phyloP scores from a whole-genome alignment of 2,329 filamentous ascomycete species.

The Colletotrichum tropicale region DNA sequence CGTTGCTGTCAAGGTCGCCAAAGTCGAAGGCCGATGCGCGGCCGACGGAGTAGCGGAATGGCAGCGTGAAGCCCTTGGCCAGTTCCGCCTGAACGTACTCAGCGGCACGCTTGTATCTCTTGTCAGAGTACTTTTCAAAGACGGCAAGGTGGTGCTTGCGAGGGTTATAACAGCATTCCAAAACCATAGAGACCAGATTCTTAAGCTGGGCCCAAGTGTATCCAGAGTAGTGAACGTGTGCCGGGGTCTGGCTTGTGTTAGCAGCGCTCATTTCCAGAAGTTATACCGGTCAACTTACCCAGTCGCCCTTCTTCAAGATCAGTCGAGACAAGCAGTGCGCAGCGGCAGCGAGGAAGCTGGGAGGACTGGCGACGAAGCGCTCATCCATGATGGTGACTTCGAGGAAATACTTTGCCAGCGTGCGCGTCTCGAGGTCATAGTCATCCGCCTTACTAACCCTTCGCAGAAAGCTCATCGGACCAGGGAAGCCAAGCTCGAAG shows the following conservation, averaged over 20 bases:
- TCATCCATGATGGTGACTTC: slow-evolving; percentile 98
- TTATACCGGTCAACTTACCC: slow-evolving; percentile 68
- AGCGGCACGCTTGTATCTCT: slow-evolving; percentile 85
- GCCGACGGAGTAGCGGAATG: slow-evolving; percentile 45
- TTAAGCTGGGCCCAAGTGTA: slow-evolving; percentile 89
- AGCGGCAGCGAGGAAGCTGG: slow-evolving; percentile 89
- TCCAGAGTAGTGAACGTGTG: slow-evolving; percentile 90
- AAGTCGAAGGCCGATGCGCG: slow-evolving; percentile 23
- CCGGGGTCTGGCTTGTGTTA: slow-evolving; percentile 65
- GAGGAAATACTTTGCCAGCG: slow-evolving; percentile 95
- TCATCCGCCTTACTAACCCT: slow-evolving; percentile 98
- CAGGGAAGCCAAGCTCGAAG: slow-evolving; percentile 97
- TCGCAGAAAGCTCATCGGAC: slow-evolving; percentile 96
- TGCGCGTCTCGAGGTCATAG: slow-evolving; percentile 94
- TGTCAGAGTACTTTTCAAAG: slow-evolving; percentile 90
- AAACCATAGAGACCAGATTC: slow-evolving; percentile 75
- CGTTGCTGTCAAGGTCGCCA: slow-evolving; percentile 8
- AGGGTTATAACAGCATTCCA: slow-evolving; percentile 87
- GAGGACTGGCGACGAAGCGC: slow-evolving; percentile 88
- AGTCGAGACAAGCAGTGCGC: slow-evolving; percentile 90
- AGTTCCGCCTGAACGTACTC: slow-evolving; percentile 80
- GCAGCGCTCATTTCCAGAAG: slow-evolving; percentile 15
- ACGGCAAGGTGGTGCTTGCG: slow-evolving; percentile 84
- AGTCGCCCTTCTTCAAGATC: slow-evolving; percentile 89
- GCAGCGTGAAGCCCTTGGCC: slow-evolving; percentile 60